These are phyloP conservation scores for Colletotrichum tofieldiae DNA, from an alignment of 2,329 filamentous ascomycete species.

Conservation along the genomic window DNA sequence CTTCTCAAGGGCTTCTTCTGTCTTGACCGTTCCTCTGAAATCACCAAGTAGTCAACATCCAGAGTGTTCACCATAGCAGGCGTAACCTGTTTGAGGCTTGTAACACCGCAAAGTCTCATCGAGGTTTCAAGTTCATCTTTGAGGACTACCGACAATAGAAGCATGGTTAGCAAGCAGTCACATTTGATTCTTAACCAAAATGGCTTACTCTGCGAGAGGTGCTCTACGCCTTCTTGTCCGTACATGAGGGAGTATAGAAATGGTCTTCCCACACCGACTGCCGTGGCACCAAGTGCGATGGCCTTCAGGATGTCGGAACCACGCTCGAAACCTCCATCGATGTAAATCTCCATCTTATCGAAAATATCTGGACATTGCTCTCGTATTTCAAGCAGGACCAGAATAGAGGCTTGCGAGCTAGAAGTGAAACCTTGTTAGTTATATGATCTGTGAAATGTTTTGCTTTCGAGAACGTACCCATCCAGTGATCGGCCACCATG, in stretches of 20 bases:
- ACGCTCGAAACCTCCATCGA: slow-evolving; percentile 77
- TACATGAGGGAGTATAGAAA: slow-evolving; percentile 70
- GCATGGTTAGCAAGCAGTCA: not conserved
- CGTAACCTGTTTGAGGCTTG: slow-evolving; percentile 48
- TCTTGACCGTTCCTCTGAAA: slow-evolving; percentile 22
- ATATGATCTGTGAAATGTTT: slow-evolving; percentile 65
- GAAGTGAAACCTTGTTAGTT: slow-evolving; percentile 60
- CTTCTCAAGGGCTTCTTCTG: slow-evolving; percentile 9
- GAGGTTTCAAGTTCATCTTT: slow-evolving; percentile 51
- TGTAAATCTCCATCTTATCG: slow-evolving; percentile 64
- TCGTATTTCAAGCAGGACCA: slow-evolving; percentile 61
- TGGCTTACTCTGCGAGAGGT: slow-evolving; percentile 47
- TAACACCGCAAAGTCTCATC: slow-evolving; percentile 51
- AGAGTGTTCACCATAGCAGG: slow-evolving; percentile 51
- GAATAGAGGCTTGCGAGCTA: slow-evolving; percentile 52
- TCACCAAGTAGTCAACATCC: slow-evolving; percentile 51
- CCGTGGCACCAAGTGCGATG: slow-evolving; percentile 74
- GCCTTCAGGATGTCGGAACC: slow-evolving; percentile 79
- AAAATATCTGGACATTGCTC: slow-evolving; percentile 53
- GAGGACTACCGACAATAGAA: slow-evolving; percentile 21
- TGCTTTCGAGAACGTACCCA: slow-evolving; percentile 51
- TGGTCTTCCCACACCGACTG: slow-evolving; percentile 79
- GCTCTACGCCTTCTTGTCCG: slow-evolving; percentile 64
- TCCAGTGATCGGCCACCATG: slow-evolving; percentile 75
- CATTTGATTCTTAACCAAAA: not conserved